Evolutionary conservation across 106 monocot species (phyloP).

Genomic region (Phalaenopsis aphrodite): DNA sequence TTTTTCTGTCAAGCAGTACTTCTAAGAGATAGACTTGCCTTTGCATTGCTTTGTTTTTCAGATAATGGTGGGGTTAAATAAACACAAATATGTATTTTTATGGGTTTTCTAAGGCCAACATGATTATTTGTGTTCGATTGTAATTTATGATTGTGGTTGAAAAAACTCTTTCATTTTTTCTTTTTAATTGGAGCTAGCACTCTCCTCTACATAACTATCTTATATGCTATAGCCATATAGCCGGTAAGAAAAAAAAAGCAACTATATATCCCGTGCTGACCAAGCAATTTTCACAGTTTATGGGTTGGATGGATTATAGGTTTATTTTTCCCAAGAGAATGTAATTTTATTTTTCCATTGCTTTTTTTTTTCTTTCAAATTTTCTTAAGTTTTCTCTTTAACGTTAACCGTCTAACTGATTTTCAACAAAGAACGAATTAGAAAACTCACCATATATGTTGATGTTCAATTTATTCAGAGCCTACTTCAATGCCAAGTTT

Average conservation of each 20-base stretch:
- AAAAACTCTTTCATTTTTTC: background rate
- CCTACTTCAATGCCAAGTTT: too few relatives aligned
- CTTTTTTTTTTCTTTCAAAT: too few relatives aligned
- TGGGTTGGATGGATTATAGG: background rate
- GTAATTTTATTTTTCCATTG: too few relatives aligned
- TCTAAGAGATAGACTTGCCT: background rate
- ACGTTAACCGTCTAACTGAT: too few relatives aligned
- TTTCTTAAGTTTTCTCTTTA: too few relatives aligned
- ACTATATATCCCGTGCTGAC: too few relatives aligned
- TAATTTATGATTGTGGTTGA: background rate
- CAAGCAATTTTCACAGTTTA: background rate
- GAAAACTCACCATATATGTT: too few relatives aligned
- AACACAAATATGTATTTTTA: background rate
- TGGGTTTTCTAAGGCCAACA: background rate
- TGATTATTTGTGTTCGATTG: background rate
- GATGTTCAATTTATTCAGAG: too few relatives aligned
- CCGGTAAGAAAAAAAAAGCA: background rate
- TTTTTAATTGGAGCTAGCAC: background rate
- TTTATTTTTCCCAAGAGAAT: too few relatives aligned
- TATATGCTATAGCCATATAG: background rate
- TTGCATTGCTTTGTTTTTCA: background rate
- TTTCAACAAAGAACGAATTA: too few relatives aligned
- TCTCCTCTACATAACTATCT: background rate
- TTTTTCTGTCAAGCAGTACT: background rate
- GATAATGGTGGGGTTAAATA: background rate